Conservation (phyloP, 2,329 filamentous ascomycete genomes). For the Biscogniauxia marginata region DNA sequence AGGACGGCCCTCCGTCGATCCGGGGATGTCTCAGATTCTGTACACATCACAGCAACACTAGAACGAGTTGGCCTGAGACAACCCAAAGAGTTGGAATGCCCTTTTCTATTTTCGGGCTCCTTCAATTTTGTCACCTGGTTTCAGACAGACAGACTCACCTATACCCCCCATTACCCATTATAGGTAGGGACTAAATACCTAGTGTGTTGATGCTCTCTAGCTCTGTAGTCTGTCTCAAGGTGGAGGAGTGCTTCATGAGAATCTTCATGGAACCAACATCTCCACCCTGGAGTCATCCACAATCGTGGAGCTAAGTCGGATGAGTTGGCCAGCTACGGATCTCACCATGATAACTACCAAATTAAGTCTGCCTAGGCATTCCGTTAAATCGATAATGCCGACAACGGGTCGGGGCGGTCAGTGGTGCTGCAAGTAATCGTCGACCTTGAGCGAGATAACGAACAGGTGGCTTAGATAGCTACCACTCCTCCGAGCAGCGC, state of each 20-base stretch:
- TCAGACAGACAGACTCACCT: neutral
- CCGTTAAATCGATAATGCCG: neutral
- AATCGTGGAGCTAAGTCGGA: neutral
- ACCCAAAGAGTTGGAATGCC: neutral
- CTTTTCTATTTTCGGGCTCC: neutral
- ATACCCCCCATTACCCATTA: neutral
- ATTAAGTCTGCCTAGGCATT: neutral
- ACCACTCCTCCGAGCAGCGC: neutral
- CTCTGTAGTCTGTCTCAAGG: neutral
- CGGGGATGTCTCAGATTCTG: neutral
- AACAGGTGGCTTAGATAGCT: neutral
- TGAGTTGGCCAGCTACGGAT: neutral
- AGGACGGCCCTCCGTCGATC: conserved; percentile 1
- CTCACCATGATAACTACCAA: neutral
- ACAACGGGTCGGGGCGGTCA: neutral
- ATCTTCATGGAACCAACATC: too few species aligned
- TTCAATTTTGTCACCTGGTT: neutral
- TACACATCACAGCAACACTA: neutral
- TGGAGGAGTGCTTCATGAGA: neutral
- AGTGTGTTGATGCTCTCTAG: neutral
- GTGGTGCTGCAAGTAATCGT: conserved; percentile 1
- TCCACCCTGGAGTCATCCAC: neutral
- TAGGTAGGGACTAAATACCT: neutral
- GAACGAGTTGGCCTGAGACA: neutral
- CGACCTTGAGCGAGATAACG: neutral